phyloP scores from a whole-genome alignment of 2,329 filamentous ascomycete genomes.

The Volutella citrinella region DNA sequence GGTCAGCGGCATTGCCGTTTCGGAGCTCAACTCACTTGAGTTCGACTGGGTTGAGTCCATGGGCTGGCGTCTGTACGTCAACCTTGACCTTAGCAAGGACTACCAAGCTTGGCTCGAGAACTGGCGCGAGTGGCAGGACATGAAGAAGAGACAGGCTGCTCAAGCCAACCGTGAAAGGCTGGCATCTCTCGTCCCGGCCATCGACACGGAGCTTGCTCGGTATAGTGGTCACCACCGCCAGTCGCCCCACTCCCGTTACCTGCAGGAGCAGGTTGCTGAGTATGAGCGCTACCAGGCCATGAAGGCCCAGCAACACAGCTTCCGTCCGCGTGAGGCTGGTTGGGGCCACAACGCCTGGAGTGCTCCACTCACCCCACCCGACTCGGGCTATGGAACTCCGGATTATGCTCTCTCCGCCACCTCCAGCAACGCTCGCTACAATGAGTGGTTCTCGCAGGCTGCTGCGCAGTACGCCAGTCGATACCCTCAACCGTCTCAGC shows the following conservation, averaged over 20 bases:
- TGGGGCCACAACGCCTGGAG: conserved; percentile 46
- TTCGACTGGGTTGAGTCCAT: conserved; percentile 84
- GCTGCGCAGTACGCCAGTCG: conserved; percentile 41
- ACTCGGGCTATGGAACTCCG: conserved; percentile 60
- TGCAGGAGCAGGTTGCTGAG: conserved; percentile 54
- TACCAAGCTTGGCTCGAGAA: conserved; percentile 61
- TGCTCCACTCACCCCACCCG: conserved; percentile 55
- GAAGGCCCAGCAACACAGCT: conserved; percentile 40
- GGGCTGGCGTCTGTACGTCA: conserved; percentile 81
- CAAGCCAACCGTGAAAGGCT: conserved; percentile 49
- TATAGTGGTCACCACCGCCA: conserved; percentile 34
- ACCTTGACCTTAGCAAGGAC: conserved; percentile 73
- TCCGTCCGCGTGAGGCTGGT: conserved; percentile 42
- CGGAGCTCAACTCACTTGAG: conserved; percentile 82
- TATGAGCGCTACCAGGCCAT: conserved; percentile 47
- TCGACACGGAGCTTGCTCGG: conserved; percentile 42
- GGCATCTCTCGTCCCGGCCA: conserved; percentile 44
- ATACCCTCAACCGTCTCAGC: conserved; percentile 41
- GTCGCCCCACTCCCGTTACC: conserved; percentile 43
- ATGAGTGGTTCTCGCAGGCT: conserved; percentile 54
- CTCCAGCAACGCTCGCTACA: conserved; percentile 52
- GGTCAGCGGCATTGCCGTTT: conserved; percentile 83
- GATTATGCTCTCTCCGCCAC: conserved; percentile 56
- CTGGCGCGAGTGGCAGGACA: conserved; percentile 56
- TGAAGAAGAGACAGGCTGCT: conserved; percentile 51